These are phyloP conservation scores for Xylaria grammica DNA, from an alignment of 495 filamentous ascomycete genomes.

Conservation along the genomic window DNA sequence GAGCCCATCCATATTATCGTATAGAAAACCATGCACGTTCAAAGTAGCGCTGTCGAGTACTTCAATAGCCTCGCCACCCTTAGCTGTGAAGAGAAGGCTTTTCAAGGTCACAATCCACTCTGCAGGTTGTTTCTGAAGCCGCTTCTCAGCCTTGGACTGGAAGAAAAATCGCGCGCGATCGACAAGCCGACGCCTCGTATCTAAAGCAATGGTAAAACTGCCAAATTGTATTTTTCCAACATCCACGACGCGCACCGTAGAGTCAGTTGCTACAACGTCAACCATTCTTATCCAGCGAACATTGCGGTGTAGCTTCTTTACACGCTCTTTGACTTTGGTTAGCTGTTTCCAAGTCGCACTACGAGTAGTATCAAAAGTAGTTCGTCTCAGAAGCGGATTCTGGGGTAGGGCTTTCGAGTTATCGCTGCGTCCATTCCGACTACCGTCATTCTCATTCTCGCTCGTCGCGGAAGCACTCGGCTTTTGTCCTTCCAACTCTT, in stretches of 20 bases:
- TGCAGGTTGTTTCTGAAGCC: slow-evolving; percentile 77
- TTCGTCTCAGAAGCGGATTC: slow-evolving; percentile 30
- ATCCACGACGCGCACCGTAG: slow-evolving; percentile 72
- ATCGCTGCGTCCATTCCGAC: slow-evolving; percentile 21
- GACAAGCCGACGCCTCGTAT: slow-evolving; percentile 88
- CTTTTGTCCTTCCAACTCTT: slow-evolving; percentile 59
- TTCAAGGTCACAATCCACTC: slow-evolving; percentile 92
- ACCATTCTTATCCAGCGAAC: slow-evolving; percentile 89
- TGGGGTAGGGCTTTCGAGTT: slow-evolving; percentile 27
- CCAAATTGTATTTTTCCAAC: slow-evolving; percentile 86
- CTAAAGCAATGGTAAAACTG: slow-evolving; percentile 81
- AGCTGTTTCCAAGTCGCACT: slow-evolving; percentile 81
- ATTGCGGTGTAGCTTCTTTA: slow-evolving; percentile 84
- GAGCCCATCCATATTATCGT: slow-evolving; percentile 83
- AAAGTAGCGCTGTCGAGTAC: slow-evolving; percentile 85
- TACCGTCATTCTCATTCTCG: slow-evolving; percentile 31
- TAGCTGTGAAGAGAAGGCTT: slow-evolving; percentile 84
- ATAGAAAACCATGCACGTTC: slow-evolving; percentile 92
- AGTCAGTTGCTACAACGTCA: slow-evolving; percentile 85
- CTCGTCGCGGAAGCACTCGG: slow-evolving; percentile 31
- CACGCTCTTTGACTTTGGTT: slow-evolving; percentile 76
- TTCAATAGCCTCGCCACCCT: slow-evolving; percentile 85
- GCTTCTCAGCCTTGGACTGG: slow-evolving; percentile 69
- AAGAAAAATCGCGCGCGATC: slow-evolving; percentile 90
- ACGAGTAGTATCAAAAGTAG: slow-evolving; percentile 43